Conservation (phyloP, 148 eudicot species). For the Amaranthus palmeri region DNA sequence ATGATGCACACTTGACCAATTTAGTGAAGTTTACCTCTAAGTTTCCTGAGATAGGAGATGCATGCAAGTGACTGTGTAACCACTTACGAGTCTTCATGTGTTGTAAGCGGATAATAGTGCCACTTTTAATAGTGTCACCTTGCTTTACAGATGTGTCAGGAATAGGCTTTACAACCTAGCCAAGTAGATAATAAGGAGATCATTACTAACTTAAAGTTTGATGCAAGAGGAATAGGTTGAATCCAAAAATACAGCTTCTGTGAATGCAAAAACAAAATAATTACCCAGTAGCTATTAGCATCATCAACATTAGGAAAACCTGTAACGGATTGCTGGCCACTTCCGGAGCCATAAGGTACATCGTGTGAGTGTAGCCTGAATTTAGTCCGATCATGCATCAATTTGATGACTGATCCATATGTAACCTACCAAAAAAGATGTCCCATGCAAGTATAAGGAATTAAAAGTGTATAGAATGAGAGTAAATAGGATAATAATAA, state of each 20-base stretch:
- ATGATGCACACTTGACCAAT: neutral
- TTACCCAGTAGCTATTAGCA: conserved; percentile 95
- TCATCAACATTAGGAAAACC: conserved; percentile 90
- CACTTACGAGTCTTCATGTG: conserved; percentile 89
- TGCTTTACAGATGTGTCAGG: conserved; percentile 64
- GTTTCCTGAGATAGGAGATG: conserved; percentile 93
- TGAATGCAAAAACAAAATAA: neutral
- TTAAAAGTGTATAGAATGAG: neutral
- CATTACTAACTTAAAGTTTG: too few relatives aligned
- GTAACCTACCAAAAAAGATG: conserved; percentile 50
- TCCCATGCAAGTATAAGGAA: neutral
- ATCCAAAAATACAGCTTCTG: neutral
- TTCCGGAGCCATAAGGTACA: conserved; percentile 96
- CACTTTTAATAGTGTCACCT: conserved; percentile 67
- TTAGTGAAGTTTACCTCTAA: conserved; percentile 50
- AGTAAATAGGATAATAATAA: neutral
- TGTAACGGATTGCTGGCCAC: conserved; percentile 98
- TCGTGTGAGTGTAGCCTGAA: conserved; percentile 86
- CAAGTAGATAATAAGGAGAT: neutral
- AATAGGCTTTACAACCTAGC: conserved; percentile 66
- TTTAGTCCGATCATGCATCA: conserved; percentile 87
- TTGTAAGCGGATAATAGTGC: conserved; percentile 66
- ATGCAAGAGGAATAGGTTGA: neutral
- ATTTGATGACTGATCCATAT: conserved; percentile 77
- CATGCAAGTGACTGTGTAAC: conserved; percentile 94